Percentiles rank a stretch among this genome's conserved stretches.
These are phyloP conservation scores for Mycena venus DNA, from an alignment of 768 basidiomycete genomes.

Conservation along the genomic window DNA sequence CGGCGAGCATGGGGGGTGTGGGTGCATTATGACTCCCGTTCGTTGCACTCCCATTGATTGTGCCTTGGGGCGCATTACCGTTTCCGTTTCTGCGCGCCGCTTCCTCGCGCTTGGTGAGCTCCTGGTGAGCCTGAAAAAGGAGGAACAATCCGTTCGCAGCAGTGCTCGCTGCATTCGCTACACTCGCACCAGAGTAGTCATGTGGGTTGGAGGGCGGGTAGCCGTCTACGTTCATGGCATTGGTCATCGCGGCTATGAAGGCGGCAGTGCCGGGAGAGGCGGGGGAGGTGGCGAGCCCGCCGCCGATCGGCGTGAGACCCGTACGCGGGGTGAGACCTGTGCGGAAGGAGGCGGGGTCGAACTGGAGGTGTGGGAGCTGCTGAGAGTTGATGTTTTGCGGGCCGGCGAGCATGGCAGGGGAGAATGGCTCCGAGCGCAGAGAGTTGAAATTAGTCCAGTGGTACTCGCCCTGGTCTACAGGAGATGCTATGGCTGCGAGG, in stretches of 20 bases:
- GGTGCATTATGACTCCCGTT: neutral
- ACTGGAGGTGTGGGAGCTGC: constrained; percentile 57
- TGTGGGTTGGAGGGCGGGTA: constrained; percentile 60
- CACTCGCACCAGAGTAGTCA: constrained; percentile 57
- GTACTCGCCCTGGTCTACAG: constrained; percentile 70
- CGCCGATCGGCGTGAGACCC: constrained; percentile 87
- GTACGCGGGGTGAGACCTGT: no score
- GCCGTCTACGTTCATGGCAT: no score
- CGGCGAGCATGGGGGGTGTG: constrained; percentile 97
- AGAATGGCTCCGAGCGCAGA: constrained; percentile 92
- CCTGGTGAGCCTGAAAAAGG: no score
- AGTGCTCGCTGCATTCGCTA: constrained; percentile 56
- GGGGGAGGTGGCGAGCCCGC: constrained; percentile 83
- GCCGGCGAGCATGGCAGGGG: constrained; percentile 95
- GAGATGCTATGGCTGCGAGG: constrained; percentile 82
- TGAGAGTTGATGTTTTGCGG: constrained; percentile 67
- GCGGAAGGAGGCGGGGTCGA: constrained; percentile 81
- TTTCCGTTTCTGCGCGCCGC: no score
- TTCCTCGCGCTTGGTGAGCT: no score
- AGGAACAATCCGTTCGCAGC: constrained; percentile 95
- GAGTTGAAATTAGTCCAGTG: constrained; percentile 82
- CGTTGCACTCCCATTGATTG: constrained; percentile 2
- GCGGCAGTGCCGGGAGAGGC: no score
- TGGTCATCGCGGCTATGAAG: no score
- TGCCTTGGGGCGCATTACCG: no score